Percentiles rank a stretch among this genome's conserved stretches.
Conservation (phyloP, 352 stramenopile genomes). For the Globisporangium echinulatum region DNA sequence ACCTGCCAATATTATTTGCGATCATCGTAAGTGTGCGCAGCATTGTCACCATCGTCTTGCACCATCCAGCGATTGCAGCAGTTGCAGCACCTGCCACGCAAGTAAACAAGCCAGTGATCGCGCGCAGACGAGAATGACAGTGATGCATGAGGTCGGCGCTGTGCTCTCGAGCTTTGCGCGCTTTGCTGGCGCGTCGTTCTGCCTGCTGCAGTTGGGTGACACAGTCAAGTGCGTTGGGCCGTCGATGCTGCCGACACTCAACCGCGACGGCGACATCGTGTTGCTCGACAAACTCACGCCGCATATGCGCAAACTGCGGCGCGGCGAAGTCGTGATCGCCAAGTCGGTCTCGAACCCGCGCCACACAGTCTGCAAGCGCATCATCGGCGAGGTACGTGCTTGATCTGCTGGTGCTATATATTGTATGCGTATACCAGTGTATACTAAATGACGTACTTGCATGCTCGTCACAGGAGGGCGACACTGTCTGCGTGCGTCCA, state of each 20-base stretch:
- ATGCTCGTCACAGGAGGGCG: constrained; percentile 38
- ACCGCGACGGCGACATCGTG: constrained; percentile 86
- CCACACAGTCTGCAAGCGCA: constrained; percentile 88
- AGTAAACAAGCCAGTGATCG: background rate
- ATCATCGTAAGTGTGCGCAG: no score
- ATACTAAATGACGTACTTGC: background rate
- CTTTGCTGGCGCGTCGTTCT: constrained; percentile 71
- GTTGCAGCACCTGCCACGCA: no score
- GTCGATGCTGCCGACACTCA: constrained; percentile 89
- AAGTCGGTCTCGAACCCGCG: constrained; percentile 80
- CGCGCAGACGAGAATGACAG: constrained; percentile 6
- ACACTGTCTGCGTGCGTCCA: constrained; percentile 69
- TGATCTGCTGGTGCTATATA: background rate
- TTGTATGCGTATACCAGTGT: no score
- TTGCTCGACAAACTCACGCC: constrained; percentile 86
- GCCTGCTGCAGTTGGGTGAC: constrained; percentile 61
- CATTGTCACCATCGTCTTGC: no score
- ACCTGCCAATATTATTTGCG: no score
- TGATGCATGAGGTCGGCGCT: constrained; percentile 31
- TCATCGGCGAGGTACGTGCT: constrained; percentile 56
- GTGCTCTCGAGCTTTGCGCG: constrained; percentile 65
- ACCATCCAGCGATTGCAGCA: no score
- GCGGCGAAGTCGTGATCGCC: constrained; percentile 85
- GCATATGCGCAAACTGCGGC: constrained; percentile 47
- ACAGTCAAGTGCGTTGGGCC: constrained; percentile 85